Percentiles rank a stretch among this genome's conserved stretches.
phyloP scores from a whole-genome alignment of 768 basidiomycete genomes.

The Tephrocybe sp. region DNA sequence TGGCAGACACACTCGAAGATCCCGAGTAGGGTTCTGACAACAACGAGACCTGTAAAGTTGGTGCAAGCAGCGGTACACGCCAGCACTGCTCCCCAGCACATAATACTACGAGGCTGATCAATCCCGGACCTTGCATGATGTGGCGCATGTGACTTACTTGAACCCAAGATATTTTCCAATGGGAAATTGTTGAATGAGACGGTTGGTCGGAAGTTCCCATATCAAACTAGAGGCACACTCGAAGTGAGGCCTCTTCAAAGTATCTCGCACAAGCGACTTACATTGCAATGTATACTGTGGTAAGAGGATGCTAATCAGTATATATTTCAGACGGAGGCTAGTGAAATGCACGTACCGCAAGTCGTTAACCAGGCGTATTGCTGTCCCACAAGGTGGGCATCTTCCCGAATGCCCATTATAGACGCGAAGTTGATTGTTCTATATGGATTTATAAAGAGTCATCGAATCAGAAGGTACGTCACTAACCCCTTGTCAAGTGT shows the following conservation, averaged over 20 bases:
- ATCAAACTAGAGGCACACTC: constrained; percentile 23
- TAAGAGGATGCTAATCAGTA: no score
- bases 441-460: neutral
- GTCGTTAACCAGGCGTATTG: constrained; percentile 49
- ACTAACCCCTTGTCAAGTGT: constrained; percentile 44
- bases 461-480: neutral
- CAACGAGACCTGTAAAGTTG: constrained; percentile 39
- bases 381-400: constrained; percentile 45
- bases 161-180: constrained; percentile 48
- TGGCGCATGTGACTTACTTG: constrained; percentile 26
- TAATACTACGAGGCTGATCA: constrained; percentile 22
- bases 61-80: constrained; percentile 47
- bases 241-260: no score
- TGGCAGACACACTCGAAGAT: constrained; percentile 48
- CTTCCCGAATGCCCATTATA: constrained; percentile 43
- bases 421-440: constrained; percentile 45
- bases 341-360: constrained; percentile 30
- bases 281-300: constrained; percentile 44
- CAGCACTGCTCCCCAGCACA: constrained; percentile 43
- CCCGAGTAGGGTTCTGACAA: constrained; percentile 45
- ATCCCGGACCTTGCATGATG: neutral
- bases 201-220: constrained; percentile 49
- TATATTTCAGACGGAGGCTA: neutral
- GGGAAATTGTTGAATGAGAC: constrained; percentile 44
- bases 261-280: constrained; percentile 12